phyloP scores from a whole-genome alignment of 1,284 basidiomycete genomes.

The Papiliotrema laurentii region DNA sequence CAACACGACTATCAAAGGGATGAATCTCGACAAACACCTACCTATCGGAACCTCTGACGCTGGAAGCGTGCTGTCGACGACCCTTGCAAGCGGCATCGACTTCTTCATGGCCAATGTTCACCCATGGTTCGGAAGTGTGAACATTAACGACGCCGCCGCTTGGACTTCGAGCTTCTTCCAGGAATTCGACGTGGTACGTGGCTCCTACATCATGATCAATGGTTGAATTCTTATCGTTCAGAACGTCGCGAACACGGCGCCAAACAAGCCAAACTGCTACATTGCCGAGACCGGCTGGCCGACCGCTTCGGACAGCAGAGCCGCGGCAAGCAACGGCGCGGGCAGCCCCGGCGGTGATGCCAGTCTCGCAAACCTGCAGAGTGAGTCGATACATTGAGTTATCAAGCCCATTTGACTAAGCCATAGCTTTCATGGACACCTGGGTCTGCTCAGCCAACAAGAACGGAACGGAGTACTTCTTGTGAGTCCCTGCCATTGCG shows the following conservation, averaged over 20 bases:
- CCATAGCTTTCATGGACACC: slow-evolving; percentile 62
- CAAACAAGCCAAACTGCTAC: slow-evolving; percentile 70
- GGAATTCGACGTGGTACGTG: slow-evolving; percentile 55
- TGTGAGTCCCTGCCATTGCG: slow-evolving; percentile 7
- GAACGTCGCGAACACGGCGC: slow-evolving; percentile 34
- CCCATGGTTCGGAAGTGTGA: slow-evolving; percentile 63
- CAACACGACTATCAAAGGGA: slow-evolving; percentile 55
- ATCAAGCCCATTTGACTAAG: background rate
- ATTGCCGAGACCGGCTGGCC: slow-evolving; percentile 96
- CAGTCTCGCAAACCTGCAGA: slow-evolving; percentile 64
- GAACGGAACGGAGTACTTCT: slow-evolving; percentile 75
- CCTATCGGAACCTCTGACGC: slow-evolving; percentile 87
- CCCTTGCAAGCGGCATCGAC: slow-evolving; percentile 66
- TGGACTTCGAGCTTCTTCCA: slow-evolving; percentile 63
- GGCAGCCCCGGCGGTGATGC: slow-evolving; percentile 50
- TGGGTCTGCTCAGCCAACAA: slow-evolving; percentile 84
- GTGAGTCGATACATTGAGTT: slow-evolving; percentile 21
- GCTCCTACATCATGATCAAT: slow-evolving; percentile 41
- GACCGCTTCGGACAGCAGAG: slow-evolving; percentile 48
- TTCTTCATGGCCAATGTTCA: slow-evolving; percentile 67
- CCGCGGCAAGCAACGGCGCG: slow-evolving; percentile 56
- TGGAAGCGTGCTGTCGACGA: slow-evolving; percentile 72
- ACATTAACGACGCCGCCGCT: slow-evolving; percentile 62
- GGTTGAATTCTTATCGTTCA: slow-evolving; percentile 15
- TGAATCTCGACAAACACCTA: slow-evolving; percentile 54